Conservation (phyloP, 495 filamentous ascomycete genomes). For the Aspergillus indologenus region DNA sequence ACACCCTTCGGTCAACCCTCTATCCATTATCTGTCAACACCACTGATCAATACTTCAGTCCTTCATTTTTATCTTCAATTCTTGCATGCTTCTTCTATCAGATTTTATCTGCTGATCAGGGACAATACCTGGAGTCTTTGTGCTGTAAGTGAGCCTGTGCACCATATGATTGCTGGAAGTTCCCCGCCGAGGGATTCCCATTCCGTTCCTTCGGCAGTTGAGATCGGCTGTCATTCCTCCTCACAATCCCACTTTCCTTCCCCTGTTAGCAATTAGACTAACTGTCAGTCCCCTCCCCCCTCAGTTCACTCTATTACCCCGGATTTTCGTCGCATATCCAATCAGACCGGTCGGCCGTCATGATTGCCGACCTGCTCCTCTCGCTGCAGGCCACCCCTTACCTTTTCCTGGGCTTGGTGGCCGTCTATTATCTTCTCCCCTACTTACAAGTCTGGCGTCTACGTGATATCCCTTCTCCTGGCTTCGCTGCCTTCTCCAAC, state of each 20-base stretch:
- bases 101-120: neutral
- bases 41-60: neutral
- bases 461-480: conserved; percentile 64
- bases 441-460: conserved; percentile 66
- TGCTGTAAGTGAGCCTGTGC: neutral
- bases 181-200: neutral
- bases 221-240: conserved; percentile 12
- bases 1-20: neutral
- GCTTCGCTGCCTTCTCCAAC: conserved; percentile 66
- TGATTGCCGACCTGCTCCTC: conserved; percentile 36
- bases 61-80: neutral
- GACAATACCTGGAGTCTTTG: neutral
- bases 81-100: neutral
- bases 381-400: conserved; percentile 58
- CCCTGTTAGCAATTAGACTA: neutral
- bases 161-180: neutral
- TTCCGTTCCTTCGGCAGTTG: neutral
- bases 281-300: neutral
- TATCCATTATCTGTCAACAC: neutral
- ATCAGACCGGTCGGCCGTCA: neutral
- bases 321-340: neutral
- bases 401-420: conserved; percentile 48
- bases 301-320: neutral
- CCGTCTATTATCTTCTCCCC: conserved; percentile 64
- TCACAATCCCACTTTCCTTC: neutral